These are phyloP conservation scores for Hypholoma sublateritium DNA, from an alignment of 768 basidiomycete species.

Conservation along the genomic window DNA sequence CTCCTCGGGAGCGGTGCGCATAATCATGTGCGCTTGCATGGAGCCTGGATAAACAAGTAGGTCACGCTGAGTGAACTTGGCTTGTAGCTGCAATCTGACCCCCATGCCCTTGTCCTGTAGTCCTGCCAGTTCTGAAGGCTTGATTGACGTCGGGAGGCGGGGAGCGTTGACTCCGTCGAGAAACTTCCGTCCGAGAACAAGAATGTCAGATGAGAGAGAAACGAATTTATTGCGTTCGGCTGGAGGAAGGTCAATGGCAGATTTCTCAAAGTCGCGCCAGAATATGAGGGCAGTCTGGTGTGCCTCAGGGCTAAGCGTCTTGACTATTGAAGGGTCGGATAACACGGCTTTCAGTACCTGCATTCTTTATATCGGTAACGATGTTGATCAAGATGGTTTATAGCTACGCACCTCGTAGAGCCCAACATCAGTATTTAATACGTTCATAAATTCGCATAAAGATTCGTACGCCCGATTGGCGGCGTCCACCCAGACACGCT, in stretches of 20 bases:
- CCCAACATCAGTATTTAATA: constrained; percentile 90
- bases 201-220: constrained; percentile 84
- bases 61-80: constrained; percentile 72
- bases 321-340: constrained; percentile 63
- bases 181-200: constrained; percentile 85
- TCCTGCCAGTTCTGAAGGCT: constrained; percentile 67
- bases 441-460: constrained; percentile 97
- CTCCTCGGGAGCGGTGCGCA: constrained; percentile 84
- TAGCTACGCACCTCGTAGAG: constrained; percentile 76
- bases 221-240: constrained; percentile 81
- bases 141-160: constrained; percentile 67
- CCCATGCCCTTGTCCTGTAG: constrained; percentile 80
- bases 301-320: constrained; percentile 72
- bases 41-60: constrained; percentile 83
- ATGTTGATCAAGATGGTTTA: not conserved
- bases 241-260: constrained; percentile 87
- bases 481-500: constrained; percentile 76
- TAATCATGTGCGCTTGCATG: constrained; percentile 90
- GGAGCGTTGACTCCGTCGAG: constrained; percentile 63
- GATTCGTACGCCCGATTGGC: constrained; percentile 89
- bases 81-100: constrained; percentile 68
- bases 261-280: constrained; percentile 96
- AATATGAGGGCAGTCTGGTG: constrained; percentile 89
- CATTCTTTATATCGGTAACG: not conserved
- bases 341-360: constrained; percentile 75